Evolutionary conservation across 2,329 filamentous ascomycete genomes (phyloP), one percentile per base, ranked within the genome.

Genomic region (Trichoderma pleuroti): DNA sequence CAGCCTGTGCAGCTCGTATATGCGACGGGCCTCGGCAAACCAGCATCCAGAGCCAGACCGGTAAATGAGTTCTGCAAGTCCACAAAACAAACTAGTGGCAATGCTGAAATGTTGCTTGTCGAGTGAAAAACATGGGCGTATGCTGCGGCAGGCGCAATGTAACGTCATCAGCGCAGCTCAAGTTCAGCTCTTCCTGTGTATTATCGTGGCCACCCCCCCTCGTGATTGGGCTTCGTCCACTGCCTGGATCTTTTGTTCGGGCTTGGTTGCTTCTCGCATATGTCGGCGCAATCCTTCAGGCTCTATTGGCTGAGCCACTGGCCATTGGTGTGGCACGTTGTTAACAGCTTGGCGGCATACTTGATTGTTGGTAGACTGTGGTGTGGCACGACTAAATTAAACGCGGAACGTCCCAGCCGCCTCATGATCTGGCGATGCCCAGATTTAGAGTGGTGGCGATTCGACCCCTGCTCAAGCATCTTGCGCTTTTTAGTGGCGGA

Each of bases 241-340:
- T 30, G 65, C 65, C 65, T 68, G 65, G 65, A 68, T 68, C 65
- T 61, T 68, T 68, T 68, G 65, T 68, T 49, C 56, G 36, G 54
- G 39, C 65, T 61, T 60, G 56, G 65, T 21, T 28, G 65, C 56
- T 60, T 34, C 36, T 21, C 49, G 65, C 65, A 68, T 68, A 60
- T 52, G 65, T 68, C 39, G 56, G 65, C 65, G 56, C n/a, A 68
- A 68, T 68, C 65, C 65, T 68, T 68, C 39, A 61, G 39, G 56
- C 65, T 61, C 39, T 49, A 68, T 68, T 68, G 65, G 65, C 36
- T 60, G 65, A 26, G 54, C 62, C 60, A 21, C 62, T 8, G 18
- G 42, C 28, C 12, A 21, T 32, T 26, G 65, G 65, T 61, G 65
- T 52, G 56, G 65, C 65, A 68, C 65, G 26, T 68, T 68, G 32